Base-by-base conservation (phyloP, 2,329 filamentous ascomycete species). In the Sclerotinia trifoliorum region DNA sequence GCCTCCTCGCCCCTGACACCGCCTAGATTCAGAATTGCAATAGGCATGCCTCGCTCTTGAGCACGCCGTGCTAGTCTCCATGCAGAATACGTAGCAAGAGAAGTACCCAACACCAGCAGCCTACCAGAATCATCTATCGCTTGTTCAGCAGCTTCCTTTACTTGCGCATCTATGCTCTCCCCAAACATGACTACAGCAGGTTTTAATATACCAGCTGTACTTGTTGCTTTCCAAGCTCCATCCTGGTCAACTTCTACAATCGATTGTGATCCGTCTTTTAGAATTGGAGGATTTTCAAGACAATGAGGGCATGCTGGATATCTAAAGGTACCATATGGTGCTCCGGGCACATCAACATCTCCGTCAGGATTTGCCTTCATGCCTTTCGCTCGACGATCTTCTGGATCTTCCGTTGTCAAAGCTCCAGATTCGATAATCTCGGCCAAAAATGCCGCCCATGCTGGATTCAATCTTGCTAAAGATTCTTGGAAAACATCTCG, bases 101-200 rank as follows among this genome's bases (percentile, higher is more conserved):
- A 97, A 48, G 92, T 97, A 5, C 94, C 95, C 21, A 98, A 79
- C 11, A 98, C 85, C 29, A 98, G 82, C 48, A 98, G 79, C 69
- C 87, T 86, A 7, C 88, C 88, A 1, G 93, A 91, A 39, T 85
- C 84, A 75, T 97, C 92, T 62, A 98, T 87, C 17, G 91, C 90
- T 39, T 87, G 81, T 76, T 98, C 94, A 1, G 94, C 94, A 0
- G 88, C 88, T 1, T 81, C 78, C 78, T 96, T 97, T 48, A 94
- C 88, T 1, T 80, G 75, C 1, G 80, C 79, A 0, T 86, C 82
- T 62, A 98, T 96, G 69, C 88, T 94, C 79, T 98, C 95, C 21
- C 95, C 95, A 78, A 98, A 98, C 93, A 98, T 97, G 74, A 94
- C 89, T 2, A 99, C 94, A 0, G 92, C 92, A 4, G 95, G 95